Percentiles rank a stretch among this genome's conserved stretches.
These are phyloP conservation scores for Musa balbisiana DNA, from an alignment of 202 grass and related monocot species.

Conservation along the genomic window DNA sequence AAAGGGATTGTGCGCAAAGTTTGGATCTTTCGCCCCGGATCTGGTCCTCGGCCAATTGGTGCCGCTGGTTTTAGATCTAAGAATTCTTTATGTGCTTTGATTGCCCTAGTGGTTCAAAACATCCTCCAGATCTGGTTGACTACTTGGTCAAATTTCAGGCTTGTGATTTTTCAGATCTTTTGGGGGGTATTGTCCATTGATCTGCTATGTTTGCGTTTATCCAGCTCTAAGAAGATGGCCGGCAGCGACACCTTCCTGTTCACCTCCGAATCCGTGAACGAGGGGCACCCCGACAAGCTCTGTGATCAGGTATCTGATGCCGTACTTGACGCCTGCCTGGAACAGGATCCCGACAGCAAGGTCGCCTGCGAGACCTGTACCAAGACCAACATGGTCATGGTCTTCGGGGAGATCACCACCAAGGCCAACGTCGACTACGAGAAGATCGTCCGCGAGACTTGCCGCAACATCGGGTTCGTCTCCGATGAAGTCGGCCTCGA, in stretches of 20 bases:
- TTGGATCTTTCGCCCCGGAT: too few species aligned
- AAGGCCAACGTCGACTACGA: background rate
- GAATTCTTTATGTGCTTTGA: too few species aligned
- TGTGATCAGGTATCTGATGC: slow-evolving; percentile 2
- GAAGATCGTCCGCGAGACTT: background rate
- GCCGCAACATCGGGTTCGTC: background rate
- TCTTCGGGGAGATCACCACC: background rate
- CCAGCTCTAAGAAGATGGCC: background rate
- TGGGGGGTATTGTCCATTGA: too few species aligned
- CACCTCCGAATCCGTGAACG: background rate
- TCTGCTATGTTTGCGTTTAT: background rate
- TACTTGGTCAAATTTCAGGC: too few species aligned
- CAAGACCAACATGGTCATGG: slow-evolving; percentile 2
- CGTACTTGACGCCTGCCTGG: background rate
- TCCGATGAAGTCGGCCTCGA: slow-evolving; percentile 84
- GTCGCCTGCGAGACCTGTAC: background rate
- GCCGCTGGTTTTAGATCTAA: too few species aligned
- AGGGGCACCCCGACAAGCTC: slow-evolving; percentile 1
- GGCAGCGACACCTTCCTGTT: background rate
- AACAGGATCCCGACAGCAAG: background rate
- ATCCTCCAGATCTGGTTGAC: too few species aligned
- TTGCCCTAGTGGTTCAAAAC: too few species aligned
- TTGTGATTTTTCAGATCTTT: too few species aligned
- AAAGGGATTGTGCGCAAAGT: too few species aligned
- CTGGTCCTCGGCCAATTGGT: too few species aligned